phyloP scores from a whole-genome alignment of 1,139 yeast species.

The Pichia inconspicua region DNA sequence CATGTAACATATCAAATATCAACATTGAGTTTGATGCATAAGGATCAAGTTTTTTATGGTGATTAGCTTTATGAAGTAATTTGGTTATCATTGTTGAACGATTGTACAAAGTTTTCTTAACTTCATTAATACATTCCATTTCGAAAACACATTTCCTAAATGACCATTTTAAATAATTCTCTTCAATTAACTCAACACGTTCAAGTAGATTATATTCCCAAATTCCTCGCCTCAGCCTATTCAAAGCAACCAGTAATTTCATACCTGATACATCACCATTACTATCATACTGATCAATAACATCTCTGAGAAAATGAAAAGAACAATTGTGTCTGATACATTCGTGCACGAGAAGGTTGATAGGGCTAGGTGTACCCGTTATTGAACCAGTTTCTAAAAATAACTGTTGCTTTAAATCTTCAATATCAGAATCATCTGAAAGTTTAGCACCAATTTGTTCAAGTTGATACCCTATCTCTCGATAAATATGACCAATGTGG shows the following conservation, averaged over 20 bases:
- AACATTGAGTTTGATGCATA: conserved; percentile 12
- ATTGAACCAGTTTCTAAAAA: conserved; percentile 6
- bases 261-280: conserved; percentile 11
- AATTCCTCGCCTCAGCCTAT: conserved; percentile 9
- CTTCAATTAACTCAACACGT: conserved; percentile 11
- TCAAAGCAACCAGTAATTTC: conserved; percentile 9
- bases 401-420: neutral
- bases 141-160: conserved; percentile 13
- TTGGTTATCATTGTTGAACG: conserved; percentile 9
- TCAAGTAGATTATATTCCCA: conserved; percentile 14
- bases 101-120: conserved; percentile 9
- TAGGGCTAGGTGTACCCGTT: conserved; percentile 4
- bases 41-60: conserved; percentile 7
- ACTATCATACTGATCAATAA: conserved; percentile 13
- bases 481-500: conserved; percentile 12
- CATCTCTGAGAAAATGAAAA: conserved; percentile 9
- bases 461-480: conserved; percentile 8
- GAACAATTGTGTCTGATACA: conserved; percentile 13
- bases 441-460: conserved; percentile 4
- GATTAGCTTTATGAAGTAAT: conserved; percentile 9
- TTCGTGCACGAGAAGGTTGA: conserved; percentile 10
- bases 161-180: conserved; percentile 9
- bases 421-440: neutral
- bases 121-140: conserved; percentile 13
- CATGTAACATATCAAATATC: conserved; percentile 13